phyloP scores from a whole-genome alignment of 2,329 filamentous ascomycete species.

The Tolypocladium sp. region DNA sequence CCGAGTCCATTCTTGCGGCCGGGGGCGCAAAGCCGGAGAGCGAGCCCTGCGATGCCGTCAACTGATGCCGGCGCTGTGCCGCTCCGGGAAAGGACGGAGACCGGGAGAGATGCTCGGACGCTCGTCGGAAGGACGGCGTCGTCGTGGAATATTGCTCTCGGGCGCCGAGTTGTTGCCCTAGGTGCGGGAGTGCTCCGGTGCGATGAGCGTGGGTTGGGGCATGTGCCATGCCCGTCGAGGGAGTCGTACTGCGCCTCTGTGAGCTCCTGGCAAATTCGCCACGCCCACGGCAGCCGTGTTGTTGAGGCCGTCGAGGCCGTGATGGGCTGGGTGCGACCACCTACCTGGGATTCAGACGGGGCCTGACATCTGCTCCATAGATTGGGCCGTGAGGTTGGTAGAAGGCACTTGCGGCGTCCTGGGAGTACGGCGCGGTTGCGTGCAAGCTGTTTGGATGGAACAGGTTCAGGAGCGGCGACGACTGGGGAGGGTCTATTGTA shows the following conservation, averaged over 20 bases:
- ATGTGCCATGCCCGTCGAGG: conserved; percentile 49
- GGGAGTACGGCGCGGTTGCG: conserved; percentile 36
- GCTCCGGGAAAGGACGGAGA: conserved; percentile 40
- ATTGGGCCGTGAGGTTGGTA: conserved; percentile 36
- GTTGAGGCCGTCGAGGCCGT: background rate
- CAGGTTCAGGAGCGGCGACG: conserved; percentile 40
- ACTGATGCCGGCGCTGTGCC: conserved; percentile 38
- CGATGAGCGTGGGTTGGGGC: conserved; percentile 33
- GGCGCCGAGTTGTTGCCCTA: conserved; percentile 36
- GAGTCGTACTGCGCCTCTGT: conserved; percentile 31
- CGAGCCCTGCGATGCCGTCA: conserved; percentile 43
- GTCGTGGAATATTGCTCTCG: conserved; percentile 45
- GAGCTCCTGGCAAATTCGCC: conserved; percentile 1
- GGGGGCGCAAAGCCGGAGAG: conserved; percentile 33
- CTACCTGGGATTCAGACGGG: conserved; percentile 47
- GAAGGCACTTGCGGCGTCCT: conserved; percentile 40
- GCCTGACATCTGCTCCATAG: conserved; percentile 41
- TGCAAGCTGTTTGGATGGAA: conserved; percentile 41
- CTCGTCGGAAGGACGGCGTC: conserved; percentile 41
- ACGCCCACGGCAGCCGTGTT: background rate
- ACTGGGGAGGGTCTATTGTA: conserved; percentile 44
- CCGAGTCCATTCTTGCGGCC: conserved; percentile 40
- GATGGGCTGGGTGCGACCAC: conserved; percentile 24
- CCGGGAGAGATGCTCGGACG: conserved; percentile 39
- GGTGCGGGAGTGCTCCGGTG: conserved; percentile 41